Conservation (phyloP, 768 basidiomycete genomes). For the Tephrocybe sp. region DNA sequence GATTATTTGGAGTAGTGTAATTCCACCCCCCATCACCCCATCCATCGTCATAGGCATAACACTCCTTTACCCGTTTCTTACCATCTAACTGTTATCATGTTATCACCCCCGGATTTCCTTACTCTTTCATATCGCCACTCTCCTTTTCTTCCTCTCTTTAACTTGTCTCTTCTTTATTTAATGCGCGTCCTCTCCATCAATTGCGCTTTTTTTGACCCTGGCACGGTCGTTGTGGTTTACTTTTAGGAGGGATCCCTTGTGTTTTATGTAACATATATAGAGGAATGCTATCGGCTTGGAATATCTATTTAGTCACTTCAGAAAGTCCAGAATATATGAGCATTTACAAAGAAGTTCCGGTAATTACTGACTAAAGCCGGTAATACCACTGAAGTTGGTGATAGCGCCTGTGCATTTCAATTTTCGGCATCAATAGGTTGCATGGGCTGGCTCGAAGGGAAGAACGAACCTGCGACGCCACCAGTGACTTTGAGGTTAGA, state of each 20-base stretch:
- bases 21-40: slow-evolving; percentile 4
- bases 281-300: slow-evolving; percentile 36
- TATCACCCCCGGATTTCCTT: slow-evolving; percentile 21
- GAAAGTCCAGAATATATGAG: neutral
- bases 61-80: slow-evolving; percentile 16
- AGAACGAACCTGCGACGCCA: slow-evolving; percentile 33
- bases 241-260: slow-evolving; percentile 32
- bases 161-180: slow-evolving; percentile 15
- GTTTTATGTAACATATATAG: slow-evolving; percentile 41
- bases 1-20: slow-evolving; percentile 14
- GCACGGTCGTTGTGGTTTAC: slow-evolving; percentile 30
- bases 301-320: slow-evolving; percentile 13
- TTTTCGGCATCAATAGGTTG: neutral
- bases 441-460: neutral
- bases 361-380: slow-evolving; percentile 26
- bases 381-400: slow-evolving; percentile 32
- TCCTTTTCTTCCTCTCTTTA: slow-evolving; percentile 22
- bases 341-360: neutral
- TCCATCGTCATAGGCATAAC: slow-evolving; percentile 5
- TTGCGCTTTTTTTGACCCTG: slow-evolving; percentile 23
- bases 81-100: slow-evolving; percentile 34
- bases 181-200: slow-evolving; percentile 9
- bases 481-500: slow-evolving; percentile 41
- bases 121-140: slow-evolving; percentile 14
- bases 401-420: slow-evolving; percentile 28